phyloP scores from a whole-genome alignment of 495 filamentous ascomycete species.

The Lindgomyces ingoldianus region DNA sequence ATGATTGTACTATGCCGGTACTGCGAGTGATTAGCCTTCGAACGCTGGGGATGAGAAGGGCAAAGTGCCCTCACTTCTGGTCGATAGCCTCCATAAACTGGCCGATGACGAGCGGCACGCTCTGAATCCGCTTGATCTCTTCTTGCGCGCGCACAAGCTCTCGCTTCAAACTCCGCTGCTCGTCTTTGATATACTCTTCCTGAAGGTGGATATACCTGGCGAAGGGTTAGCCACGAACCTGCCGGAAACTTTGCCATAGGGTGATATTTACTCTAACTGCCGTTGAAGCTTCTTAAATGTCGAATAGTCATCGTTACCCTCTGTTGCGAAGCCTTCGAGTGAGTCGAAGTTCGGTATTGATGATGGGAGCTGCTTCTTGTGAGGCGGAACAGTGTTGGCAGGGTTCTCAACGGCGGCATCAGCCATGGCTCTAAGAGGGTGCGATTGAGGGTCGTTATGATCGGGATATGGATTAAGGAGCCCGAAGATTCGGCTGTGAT shows the following conservation, averaged over 20 bases:
- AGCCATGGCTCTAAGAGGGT: constrained; percentile 58
- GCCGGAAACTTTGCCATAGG: not conserved
- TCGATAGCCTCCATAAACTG: constrained; percentile 99
- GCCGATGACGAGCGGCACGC: constrained; percentile 94
- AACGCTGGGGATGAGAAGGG: too few relatives aligned
- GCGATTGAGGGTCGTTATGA: not conserved
- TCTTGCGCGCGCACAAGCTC: constrained; percentile 97
- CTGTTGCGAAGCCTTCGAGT: constrained; percentile 75
- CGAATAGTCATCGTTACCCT: constrained; percentile 90
- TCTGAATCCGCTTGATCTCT: constrained; percentile 99
- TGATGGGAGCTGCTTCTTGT: constrained; percentile 77
- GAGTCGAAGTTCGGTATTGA: constrained; percentile 87
- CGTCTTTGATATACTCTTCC: constrained; percentile 99
- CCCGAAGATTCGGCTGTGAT: not conserved
- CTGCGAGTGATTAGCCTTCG: constrained; percentile 48
- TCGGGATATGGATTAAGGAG: not conserved
- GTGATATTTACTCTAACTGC: constrained; percentile 75
- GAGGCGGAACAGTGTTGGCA: constrained; percentile 67
- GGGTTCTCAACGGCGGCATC: constrained; percentile 82
- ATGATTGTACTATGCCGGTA: constrained; percentile 97
- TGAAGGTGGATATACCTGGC: constrained; percentile 93
- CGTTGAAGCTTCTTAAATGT: constrained; percentile 92
- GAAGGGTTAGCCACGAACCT: constrained; percentile 42
- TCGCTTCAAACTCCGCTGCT: constrained; percentile 95
- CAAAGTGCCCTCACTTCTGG: constrained; percentile 74